phyloP scores from a whole-genome alignment of 345 rosid genomes.

The Litchi chinensis region DNA sequence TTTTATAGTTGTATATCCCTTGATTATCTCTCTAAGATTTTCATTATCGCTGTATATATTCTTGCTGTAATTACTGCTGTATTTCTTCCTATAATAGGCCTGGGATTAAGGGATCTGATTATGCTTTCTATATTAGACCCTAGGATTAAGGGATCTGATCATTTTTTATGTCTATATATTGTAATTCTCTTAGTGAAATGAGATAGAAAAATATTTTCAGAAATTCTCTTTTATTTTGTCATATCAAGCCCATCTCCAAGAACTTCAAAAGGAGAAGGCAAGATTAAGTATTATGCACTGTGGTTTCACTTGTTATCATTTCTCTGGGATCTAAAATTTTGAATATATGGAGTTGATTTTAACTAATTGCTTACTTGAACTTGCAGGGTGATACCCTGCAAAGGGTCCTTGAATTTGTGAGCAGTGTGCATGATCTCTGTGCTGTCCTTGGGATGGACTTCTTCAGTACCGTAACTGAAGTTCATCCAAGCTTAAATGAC shows the following conservation, averaged over 20 bases:
- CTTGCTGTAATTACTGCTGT: too few species aligned
- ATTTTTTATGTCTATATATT: too few species aligned
- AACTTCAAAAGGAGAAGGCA: constrained; percentile 95
- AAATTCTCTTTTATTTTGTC: too few species aligned
- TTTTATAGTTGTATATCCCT: too few species aligned
- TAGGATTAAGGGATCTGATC: too few species aligned
- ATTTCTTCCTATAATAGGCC: too few species aligned
- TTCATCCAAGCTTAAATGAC: constrained; percentile 95
- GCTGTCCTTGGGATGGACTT: constrained; percentile 91
- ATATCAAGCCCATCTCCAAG: constrained; percentile 74
- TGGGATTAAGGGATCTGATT: too few species aligned
- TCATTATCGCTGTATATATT: too few species aligned
- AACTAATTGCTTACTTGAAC: constrained; percentile 26
- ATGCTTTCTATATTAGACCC: too few species aligned
- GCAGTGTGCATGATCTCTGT: constrained; percentile 94
- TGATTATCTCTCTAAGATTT: too few species aligned
- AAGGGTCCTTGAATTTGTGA: constrained; percentile 87
- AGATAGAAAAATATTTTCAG: too few species aligned
- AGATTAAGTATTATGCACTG: not conserved
- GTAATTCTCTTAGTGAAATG: too few species aligned
- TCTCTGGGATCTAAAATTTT: not conserved
- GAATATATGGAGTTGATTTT: not conserved
- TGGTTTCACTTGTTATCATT: not conserved
- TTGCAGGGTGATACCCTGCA: constrained; percentile 82
- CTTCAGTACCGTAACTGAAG: constrained; percentile 73